phyloP scores from a whole-genome alignment of 257 asterid genomes.

The Solanum habrochaites region DNA sequence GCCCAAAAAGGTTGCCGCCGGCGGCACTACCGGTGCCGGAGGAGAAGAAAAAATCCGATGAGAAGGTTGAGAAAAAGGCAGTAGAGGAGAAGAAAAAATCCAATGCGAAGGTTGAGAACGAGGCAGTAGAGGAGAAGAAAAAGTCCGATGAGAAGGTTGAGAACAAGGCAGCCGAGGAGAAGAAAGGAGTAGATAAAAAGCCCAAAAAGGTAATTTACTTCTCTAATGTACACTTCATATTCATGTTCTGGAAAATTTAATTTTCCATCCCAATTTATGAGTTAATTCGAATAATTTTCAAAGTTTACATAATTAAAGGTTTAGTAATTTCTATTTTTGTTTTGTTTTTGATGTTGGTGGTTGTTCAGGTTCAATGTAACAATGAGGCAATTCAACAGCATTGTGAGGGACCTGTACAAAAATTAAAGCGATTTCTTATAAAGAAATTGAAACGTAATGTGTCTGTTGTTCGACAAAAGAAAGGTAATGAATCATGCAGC shows the following conservation, averaged over 20 bases:
- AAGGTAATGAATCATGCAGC: constrained; percentile 24
- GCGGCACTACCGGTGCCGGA: constrained; percentile 7
- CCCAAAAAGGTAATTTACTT: constrained; percentile 41
- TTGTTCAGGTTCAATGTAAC: constrained; percentile 27
- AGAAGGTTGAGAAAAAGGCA: constrained; percentile 3
- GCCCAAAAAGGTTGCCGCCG: constrained; percentile 18
- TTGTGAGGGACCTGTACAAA: constrained; percentile 73
- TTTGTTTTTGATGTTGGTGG: neutral
- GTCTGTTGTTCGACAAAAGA: constrained; percentile 49
- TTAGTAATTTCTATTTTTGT: neutral
- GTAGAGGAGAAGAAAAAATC: neutral
- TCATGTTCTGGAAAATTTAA: neutral
- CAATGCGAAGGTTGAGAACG: neutral
- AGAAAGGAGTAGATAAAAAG: constrained; percentile 12
- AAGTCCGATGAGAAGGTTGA: too few species aligned
- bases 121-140: neutral
- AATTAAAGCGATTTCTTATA: constrained; percentile 47
- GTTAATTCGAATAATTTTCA: neutral
- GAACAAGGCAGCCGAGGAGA: neutral
- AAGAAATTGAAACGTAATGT: constrained; percentile 42
- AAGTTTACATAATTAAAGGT: neutral
- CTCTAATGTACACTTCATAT: neutral
- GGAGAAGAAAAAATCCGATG: constrained; percentile 27
- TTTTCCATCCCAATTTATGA: too few species aligned
- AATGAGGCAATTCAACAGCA: constrained; percentile 48